Evolutionary conservation across 148 eudicot species (phyloP).

Genomic region (Tetragonia tetragonoides): DNA sequence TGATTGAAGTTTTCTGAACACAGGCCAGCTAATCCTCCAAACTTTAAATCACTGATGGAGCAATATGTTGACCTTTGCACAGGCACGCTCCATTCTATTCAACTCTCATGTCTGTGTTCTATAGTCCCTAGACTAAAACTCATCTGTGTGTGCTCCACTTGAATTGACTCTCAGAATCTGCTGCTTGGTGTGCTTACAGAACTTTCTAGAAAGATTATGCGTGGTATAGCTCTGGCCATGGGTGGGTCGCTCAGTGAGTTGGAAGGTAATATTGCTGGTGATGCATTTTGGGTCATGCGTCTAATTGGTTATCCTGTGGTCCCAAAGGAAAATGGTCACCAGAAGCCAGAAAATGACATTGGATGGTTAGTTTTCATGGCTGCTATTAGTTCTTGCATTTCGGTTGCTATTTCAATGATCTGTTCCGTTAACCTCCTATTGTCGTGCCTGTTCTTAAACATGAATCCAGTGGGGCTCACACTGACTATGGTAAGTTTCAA

Average conservation of each 20-base stretch:
- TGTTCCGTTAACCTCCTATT: slow-evolving; percentile 12
- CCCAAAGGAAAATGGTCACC: slow-evolving; percentile 35
- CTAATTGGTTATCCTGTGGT: slow-evolving; percentile 80
- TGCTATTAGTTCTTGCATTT: slow-evolving; percentile 6
- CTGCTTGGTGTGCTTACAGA: slow-evolving; percentile 40
- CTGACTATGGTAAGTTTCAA: slow-evolving; percentile 72
- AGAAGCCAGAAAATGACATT: slow-evolving; percentile 48
- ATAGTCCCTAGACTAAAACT: not conserved
- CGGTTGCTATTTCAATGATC: slow-evolving; percentile 16
- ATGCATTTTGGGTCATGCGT: slow-evolving; percentile 95
- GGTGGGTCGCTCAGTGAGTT: slow-evolving; percentile 61
- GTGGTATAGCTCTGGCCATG: slow-evolving; percentile 84
- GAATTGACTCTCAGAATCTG: not conserved
- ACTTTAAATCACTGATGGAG: slow-evolving; percentile 68
- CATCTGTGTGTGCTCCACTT: not conserved
- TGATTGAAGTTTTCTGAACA: slow-evolving; percentile 15
- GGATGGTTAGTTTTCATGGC: slow-evolving; percentile 55
- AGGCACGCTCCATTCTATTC: slow-evolving; percentile 36
- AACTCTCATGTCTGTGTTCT: not conserved
- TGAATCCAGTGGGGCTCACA: slow-evolving; percentile 83
- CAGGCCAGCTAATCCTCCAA: slow-evolving; percentile 82
- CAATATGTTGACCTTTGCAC: slow-evolving; percentile 69
- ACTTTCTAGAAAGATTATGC: slow-evolving; percentile 79
- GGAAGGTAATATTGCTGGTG: slow-evolving; percentile 82
- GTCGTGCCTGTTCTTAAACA: slow-evolving; percentile 20